Evolutionary conservation across 768 basidiomycete species (phyloP).

Genomic region (Stropharia rugosoannulata): DNA sequence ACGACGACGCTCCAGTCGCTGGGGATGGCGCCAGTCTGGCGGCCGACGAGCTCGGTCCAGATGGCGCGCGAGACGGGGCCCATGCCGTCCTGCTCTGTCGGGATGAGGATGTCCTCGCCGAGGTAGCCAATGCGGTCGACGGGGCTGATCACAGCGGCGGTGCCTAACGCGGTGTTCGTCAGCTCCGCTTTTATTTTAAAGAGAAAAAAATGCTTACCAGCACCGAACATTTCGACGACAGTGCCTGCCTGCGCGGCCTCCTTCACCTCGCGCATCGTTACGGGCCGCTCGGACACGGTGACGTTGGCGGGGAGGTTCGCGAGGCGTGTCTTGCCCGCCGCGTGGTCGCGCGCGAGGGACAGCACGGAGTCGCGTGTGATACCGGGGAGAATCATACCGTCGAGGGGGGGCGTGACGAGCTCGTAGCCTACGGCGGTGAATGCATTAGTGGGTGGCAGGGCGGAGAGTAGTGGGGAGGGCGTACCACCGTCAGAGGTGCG

Average conservation of each 20-base stretch:
- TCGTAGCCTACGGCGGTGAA: constrained; percentile 55
- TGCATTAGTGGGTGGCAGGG: not conserved
- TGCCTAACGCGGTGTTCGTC: constrained; percentile 43
- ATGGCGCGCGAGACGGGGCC: constrained; percentile 76
- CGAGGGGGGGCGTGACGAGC: constrained; percentile 85
- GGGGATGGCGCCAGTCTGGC: constrained; percentile 75
- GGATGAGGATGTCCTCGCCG: constrained; percentile 61
- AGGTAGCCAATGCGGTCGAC: constrained; percentile 74
- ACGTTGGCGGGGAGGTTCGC: constrained; percentile 54
- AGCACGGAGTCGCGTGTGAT: constrained; percentile 89
- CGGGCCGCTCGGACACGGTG: constrained; percentile 62
- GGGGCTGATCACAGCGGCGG: constrained; percentile 75
- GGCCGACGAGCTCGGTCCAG: constrained; percentile 70
- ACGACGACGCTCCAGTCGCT: constrained; percentile 78
- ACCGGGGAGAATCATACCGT: constrained; percentile 91
- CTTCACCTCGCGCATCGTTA: constrained; percentile 78
- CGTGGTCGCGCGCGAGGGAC: constrained; percentile 64
- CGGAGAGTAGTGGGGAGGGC: constrained; percentile 2
- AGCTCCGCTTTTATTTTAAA: not conserved
- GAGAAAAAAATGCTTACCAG: constrained; percentile 43
- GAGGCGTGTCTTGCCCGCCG: constrained; percentile 41
- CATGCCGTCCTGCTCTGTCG: constrained; percentile 71
- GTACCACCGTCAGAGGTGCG: constrained; percentile 65
- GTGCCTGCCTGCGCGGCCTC: constrained; percentile 54
- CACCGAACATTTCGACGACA: constrained; percentile 81